Base-by-base conservation (phyloP, 2,329 filamentous ascomycete genomes). In the Phialophora chinensis region DNA sequence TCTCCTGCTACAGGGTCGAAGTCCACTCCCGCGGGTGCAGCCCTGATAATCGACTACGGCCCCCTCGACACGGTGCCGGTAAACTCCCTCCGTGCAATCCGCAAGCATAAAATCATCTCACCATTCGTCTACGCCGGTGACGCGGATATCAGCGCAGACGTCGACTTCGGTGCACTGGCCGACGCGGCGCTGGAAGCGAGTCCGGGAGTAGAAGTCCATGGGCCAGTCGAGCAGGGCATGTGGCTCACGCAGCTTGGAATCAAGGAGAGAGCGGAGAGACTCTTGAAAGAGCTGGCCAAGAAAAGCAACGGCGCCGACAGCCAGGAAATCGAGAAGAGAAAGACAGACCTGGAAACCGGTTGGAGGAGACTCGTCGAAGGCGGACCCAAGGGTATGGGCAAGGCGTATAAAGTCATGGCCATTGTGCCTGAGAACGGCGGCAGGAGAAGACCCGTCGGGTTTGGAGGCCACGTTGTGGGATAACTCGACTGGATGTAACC, bases 21-120 rank as follows among this genome's bases (percentile, higher is more conserved):
- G 6, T n/a, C n/a, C 27, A 76, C 75, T 0, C 88, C 93, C 0
- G 90, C 88, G 0, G 95, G 95, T 58, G 95, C 93, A 8, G 95
- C 94, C 0, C 84, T 99, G n/a, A 92, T 99, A 72, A 87, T 99
- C 54, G 95, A 99, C 81, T 99, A 99, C 79, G 95, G 95, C 20
- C 91, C 94, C 4, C 79, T 87, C 2, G 84, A 88, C 65, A 91
- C 86, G 0, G 88, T 99, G 57, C 95, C 95, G 2, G 83, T 91
- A 67, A 96, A 97, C 83, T 96, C 93, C 0, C 85, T 99, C 25
- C 90, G 95, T 35, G 95, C 95, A 25, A 98, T 99, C 77, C 87
- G 88, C 42, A 82, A 85, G 14, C 95, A 99, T 80, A 82, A 84
- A 27, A 84, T 85, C 27, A 90, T 96, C 54, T 93, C 88, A 25